phyloP scores from a whole-genome alignment of 495 filamentous ascomycete species.

The Cenococcum geophilum region DNA sequence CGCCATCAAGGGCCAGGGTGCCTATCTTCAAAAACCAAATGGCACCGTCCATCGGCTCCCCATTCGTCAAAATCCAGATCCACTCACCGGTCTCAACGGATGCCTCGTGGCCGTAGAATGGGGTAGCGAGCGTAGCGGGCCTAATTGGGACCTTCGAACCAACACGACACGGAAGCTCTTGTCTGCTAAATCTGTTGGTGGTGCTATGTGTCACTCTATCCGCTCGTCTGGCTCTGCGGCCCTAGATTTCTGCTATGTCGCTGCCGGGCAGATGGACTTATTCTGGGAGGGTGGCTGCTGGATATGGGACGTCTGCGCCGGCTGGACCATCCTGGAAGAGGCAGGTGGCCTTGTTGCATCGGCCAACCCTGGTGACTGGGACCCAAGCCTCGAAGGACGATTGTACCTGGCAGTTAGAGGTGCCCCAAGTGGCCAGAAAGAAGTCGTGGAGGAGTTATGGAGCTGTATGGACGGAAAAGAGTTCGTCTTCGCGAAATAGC shows the following conservation, averaged over 20 bases:
- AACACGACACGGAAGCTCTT: conserved; percentile 13
- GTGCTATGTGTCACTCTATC: conserved; percentile 23
- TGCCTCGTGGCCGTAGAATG: conserved; percentile 28
- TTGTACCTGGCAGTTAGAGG: conserved; percentile 26
- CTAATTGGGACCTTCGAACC: conserved; percentile 28
- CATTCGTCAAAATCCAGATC: conserved; percentile 6
- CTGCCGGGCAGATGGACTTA: conserved; percentile 21
- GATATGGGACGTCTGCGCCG: conserved; percentile 30
- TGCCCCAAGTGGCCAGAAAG: conserved; percentile 14
- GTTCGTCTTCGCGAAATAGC: conserved; percentile 12
- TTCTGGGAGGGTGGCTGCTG: conserved; percentile 30
- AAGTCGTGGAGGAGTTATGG: conserved; percentile 27
- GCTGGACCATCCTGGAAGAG: conserved; percentile 30
- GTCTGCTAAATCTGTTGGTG: conserved; percentile 13
- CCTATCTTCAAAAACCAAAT: conserved; percentile 10
- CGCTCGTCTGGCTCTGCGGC: conserved; percentile 27
- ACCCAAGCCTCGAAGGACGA: conserved; percentile 23
- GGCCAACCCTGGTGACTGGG: conserved; percentile 27
- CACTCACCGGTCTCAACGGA: conserved; percentile 19
- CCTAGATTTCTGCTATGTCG: conserved; percentile 31
- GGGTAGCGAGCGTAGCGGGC: conserved; percentile 25
- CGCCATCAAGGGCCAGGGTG: conserved; percentile 23
- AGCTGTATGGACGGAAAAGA: conserved; percentile 18
- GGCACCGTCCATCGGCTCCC: conserved; percentile 11
- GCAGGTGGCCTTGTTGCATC: conserved; percentile 25